Conservation (phyloP, 192 early-diverging fungal species). For the Gaertneriomyces sp. region DNA sequence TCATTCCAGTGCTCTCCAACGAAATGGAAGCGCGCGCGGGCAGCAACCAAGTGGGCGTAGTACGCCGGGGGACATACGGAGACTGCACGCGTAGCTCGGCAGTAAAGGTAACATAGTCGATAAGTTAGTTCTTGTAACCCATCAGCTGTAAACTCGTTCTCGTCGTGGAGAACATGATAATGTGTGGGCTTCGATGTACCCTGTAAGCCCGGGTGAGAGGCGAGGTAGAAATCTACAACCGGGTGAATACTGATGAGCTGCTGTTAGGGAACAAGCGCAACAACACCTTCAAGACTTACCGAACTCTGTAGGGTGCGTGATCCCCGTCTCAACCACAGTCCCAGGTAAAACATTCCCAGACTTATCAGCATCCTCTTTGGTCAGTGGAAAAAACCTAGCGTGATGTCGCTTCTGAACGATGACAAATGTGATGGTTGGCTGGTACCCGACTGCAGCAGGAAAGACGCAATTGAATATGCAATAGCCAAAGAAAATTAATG, state of each 20-base stretch:
- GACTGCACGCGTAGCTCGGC: constrained; percentile 81
- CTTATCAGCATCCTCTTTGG: constrained; percentile 51
- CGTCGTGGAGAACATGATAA: constrained; percentile 83
- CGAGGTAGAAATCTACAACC: constrained; percentile 57
- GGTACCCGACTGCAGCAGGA: constrained; percentile 46
- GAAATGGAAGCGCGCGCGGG: constrained; percentile 74
- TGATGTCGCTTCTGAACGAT: constrained; percentile 92
- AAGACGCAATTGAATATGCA: background rate
- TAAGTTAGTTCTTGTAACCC: constrained; percentile 81
- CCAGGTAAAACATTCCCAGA: constrained; percentile 61
- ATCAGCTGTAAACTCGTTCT: constrained; percentile 72
- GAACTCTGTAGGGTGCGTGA: constrained; percentile 52
- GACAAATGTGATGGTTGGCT: constrained; percentile 77
- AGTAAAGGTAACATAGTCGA: constrained; percentile 79
- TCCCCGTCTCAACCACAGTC: constrained; percentile 54
- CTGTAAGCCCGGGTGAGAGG: constrained; percentile 82
- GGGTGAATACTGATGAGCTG: constrained; percentile 13
- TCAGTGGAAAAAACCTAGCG: constrained; percentile 63
- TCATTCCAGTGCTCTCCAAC: constrained; percentile 32
- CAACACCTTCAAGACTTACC: constrained; percentile 10
- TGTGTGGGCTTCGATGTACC: constrained; percentile 86
- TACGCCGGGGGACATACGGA: constrained; percentile 83
- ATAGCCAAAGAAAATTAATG: background rate
- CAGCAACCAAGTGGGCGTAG: constrained; percentile 84
- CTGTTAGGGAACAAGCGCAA: constrained; percentile 10